Evolutionary conservation across 148 eudicot genomes (phyloP).

Genomic region (Talinum fruticosum): DNA sequence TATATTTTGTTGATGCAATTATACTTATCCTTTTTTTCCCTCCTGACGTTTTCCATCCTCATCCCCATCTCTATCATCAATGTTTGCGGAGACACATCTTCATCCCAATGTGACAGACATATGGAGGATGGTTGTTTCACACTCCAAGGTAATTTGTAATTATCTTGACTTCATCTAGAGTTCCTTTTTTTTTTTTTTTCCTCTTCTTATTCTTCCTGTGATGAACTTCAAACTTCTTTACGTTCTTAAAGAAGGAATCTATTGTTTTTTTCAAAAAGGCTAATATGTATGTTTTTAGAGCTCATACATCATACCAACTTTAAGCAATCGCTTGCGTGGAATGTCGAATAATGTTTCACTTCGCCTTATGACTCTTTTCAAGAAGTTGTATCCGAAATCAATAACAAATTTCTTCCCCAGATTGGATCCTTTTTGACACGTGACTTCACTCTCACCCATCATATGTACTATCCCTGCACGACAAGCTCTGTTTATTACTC

Average conservation of each 20-base stretch:
- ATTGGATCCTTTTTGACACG: constrained; percentile 34
- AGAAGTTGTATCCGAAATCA: constrained; percentile 32
- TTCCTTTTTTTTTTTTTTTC: no score
- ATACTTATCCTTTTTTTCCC: neutral
- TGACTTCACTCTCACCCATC: constrained; percentile 54
- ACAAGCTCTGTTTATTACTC: constrained; percentile 40
- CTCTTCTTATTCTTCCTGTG: neutral
- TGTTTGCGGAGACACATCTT: neutral
- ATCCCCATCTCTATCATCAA: neutral
- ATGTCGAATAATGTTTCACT: constrained; percentile 26
- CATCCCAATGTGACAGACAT: neutral
- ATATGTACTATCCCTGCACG: constrained; percentile 46
- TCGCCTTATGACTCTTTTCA: constrained; percentile 24
- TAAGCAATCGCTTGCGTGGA: constrained; percentile 32
- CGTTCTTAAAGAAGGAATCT: neutral
- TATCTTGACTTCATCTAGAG: neutral
- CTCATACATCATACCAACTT: constrained; percentile 46
- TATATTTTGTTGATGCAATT: no score
- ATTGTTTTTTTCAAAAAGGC: neutral
- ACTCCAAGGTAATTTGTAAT: no score
- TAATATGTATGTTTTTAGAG: constrained; percentile 14
- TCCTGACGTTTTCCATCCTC: neutral
- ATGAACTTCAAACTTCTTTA: neutral
- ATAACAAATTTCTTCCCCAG: constrained; percentile 43
- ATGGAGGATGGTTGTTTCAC: neutral